Conservation (phyloP, 371 early-diverging fungal species). For the Catenaria anguillulae region DNA sequence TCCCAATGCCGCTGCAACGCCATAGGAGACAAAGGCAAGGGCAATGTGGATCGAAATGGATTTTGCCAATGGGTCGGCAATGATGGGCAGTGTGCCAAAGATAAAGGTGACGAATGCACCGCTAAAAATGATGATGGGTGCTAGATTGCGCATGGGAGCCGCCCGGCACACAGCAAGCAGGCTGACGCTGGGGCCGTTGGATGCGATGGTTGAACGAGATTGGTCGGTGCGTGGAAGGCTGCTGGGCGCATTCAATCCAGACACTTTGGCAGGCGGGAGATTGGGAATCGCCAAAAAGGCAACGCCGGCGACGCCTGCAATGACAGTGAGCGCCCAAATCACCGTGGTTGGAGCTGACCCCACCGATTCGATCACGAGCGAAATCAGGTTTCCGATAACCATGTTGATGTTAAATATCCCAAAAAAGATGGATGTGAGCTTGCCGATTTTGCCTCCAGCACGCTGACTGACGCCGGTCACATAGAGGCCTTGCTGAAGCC, state of each 20-base stretch:
- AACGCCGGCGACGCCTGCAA: not conserved
- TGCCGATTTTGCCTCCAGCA: not conserved
- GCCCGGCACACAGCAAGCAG: not conserved
- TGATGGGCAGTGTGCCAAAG: not conserved
- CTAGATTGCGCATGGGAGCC: not conserved
- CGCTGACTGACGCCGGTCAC: not conserved
- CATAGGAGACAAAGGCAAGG: not conserved
- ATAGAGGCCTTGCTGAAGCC: not conserved
- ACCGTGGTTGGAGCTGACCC: not conserved
- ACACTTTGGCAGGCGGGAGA: not conserved
- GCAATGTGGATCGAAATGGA: not conserved
- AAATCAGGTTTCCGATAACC: not conserved
- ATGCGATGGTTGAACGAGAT: no score
- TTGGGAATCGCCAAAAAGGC: not conserved
- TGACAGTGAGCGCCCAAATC: not conserved
- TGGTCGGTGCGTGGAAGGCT: not conserved
- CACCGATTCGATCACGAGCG: not conserved
- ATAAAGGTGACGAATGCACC: not conserved
- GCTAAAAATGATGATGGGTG: not conserved
- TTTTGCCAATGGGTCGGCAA: not conserved
- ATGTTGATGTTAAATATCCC: not conserved
- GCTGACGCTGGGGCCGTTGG: not conserved
- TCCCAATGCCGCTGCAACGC: not conserved
- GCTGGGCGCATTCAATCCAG: not conserved
- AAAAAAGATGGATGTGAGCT: not conserved